Conservation (phyloP, 148 eudicot genomes). For the Cornus controversa region DNA sequence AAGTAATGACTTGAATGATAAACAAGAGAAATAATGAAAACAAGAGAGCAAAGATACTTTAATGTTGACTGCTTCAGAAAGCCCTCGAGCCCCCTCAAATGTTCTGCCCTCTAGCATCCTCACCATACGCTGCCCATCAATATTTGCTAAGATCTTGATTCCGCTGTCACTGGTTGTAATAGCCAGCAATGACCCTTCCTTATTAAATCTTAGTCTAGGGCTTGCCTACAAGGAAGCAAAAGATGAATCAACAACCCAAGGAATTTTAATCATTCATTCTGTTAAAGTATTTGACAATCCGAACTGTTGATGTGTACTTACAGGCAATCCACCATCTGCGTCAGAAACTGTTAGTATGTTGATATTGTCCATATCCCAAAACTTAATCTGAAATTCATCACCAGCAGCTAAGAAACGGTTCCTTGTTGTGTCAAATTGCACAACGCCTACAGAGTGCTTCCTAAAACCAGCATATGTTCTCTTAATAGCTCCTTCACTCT, state of each 20-base stretch:
- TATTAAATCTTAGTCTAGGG: constrained; percentile 60
- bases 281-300: neutral
- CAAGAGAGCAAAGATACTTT: constrained; percentile 29
- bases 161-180: constrained; percentile 59
- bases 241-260: constrained; percentile 1
- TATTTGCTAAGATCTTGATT: constrained; percentile 54
- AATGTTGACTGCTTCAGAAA: constrained; percentile 43
- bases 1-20: too few relatives aligned
- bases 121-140: constrained; percentile 59
- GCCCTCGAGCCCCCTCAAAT: constrained; percentile 47
- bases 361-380: constrained; percentile 69
- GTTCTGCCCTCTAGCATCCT: constrained; percentile 52
- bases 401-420: constrained; percentile 74
- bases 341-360: constrained; percentile 47
- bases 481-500: constrained; percentile 63
- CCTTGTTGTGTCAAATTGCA: constrained; percentile 70
- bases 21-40: neutral
- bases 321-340: constrained; percentile 65
- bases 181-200: constrained; percentile 66
- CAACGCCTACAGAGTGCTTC: constrained; percentile 63
- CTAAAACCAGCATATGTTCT: constrained; percentile 56
- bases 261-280: constrained; percentile 3
- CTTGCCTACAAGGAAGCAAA: constrained; percentile 41
- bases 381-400: constrained; percentile 66
- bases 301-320: constrained; percentile 22